Base-by-base conservation (phyloP, 352 stramenopile species). In the Aphanomyces invadans region DNA sequence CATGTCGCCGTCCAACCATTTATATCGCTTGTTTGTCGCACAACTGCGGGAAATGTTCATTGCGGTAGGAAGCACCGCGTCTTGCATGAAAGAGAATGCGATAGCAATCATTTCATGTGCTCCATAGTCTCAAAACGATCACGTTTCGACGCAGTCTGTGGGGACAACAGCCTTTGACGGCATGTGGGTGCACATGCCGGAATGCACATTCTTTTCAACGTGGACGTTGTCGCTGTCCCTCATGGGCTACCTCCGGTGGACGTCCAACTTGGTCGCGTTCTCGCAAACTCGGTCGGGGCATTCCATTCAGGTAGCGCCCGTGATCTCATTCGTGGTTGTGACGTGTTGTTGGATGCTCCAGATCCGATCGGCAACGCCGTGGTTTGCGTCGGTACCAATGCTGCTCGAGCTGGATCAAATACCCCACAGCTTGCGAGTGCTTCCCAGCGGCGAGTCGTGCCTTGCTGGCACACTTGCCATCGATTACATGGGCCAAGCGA, bases 11-110 rank as follows among this genome's bases (percentile, higher is more conserved):
- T 15, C 21, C 10, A 45, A 67, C 32, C 38, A 67, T 28, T 51
- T 59, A 4, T 42, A 29, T 25, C 46, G 23, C 2, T 44, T 44
- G 21, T 67, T 67, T 67, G 60, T 67, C 1, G 60, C 60, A 4
- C 60, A 67, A 29, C 17, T 67, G 60, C 60, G 60, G 4, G 60
- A 67, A 52, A 51, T 44, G 19, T 67, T 45, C 23, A 67, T 67
- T 49, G 60, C 26, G 19, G 60, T 67, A 57, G 17, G 21, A n/a
- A n/a, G n/a, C n/a, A n/a, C n/a, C n/a, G n/a, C n/a, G n/a, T n/a
- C n/a, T n/a, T n/a, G n/a, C n/a, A n/a, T n/a, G n/a, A n/a, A n/a
- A n/a, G n/a, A n/a, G n/a, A n/a, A n/a, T n/a, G n/a, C n/a, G n/a
- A n/a, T 39, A 17, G 32, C 10, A 21, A 29, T 1, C 21, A 28